These are phyloP conservation scores for Sugiyamaella novakii DNA, from an alignment of 1,139 yeast species.

Conservation along the genomic window DNA sequence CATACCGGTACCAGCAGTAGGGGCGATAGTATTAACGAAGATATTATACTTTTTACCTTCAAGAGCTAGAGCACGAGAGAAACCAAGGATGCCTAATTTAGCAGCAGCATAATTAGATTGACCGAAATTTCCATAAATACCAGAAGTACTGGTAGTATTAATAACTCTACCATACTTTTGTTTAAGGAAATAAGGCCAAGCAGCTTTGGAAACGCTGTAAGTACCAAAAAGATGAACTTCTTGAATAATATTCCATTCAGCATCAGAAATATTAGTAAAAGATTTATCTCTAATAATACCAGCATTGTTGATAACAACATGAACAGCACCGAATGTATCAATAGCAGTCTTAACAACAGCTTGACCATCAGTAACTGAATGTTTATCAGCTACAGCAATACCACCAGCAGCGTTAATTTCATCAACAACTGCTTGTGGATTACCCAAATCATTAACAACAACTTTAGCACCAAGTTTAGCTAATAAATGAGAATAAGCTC, in stretches of 20 bases:
- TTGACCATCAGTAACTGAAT: conserved; percentile 77
- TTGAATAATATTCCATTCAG: conserved; percentile 80
- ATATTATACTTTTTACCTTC: conserved; percentile 86
- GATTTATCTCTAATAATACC: conserved; percentile 93
- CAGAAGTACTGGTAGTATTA: conserved; percentile 92
- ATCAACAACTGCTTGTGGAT: conserved; percentile 69
- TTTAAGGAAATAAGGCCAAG: conserved; percentile 85
- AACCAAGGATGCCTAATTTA: conserved; percentile 84
- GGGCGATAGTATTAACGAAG: conserved; percentile 82
- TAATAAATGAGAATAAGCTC: conserved; percentile 80
- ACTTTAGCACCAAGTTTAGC: conserved; percentile 95
- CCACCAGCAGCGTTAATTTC: conserved; percentile 79
- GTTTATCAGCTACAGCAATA: conserved; percentile 83
- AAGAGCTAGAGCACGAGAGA: conserved; percentile 80
- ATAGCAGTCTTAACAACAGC: conserved; percentile 79
- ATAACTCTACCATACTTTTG: conserved; percentile 81
- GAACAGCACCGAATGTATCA: conserved; percentile 78
- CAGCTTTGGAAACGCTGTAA: conserved; percentile 79
- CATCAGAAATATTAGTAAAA: conserved; percentile 78
- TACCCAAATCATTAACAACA: conserved; percentile 84
- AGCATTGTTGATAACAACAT: conserved; percentile 87
- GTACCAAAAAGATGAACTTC: conserved; percentile 85
- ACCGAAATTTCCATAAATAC: conserved; percentile 96
- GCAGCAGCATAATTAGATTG: conserved; percentile 97
- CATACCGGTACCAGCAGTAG: conserved; percentile 98